These are phyloP conservation scores for Nothophytophthora sp. DNA, from an alignment of 352 stramenopile species.

Conservation along the genomic window DNA sequence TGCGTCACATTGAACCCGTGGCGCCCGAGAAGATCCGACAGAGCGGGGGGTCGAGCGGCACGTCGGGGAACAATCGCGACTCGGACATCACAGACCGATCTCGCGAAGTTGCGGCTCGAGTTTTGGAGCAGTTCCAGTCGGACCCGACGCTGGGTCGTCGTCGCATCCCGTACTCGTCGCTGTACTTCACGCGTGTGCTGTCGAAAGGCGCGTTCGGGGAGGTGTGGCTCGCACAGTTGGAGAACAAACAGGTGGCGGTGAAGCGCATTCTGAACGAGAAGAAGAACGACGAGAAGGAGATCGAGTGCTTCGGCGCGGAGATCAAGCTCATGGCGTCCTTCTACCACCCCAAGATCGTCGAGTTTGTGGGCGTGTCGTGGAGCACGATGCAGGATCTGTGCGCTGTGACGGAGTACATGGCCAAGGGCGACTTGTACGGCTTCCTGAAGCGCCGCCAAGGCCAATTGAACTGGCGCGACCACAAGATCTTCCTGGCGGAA, in stretches of 20 bases:
- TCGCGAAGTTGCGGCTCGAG: conserved; percentile 45
- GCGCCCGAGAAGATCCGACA: conserved; percentile 19
- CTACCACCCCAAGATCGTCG: conserved; percentile 80
- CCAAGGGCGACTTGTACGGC: conserved; percentile 68
- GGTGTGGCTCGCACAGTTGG: conserved; percentile 82
- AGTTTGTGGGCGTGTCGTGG: conserved; percentile 82
- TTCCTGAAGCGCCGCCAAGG: conserved; percentile 72
- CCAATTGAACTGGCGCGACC: conserved; percentile 70
- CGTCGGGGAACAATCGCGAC: conserved; percentile 27
- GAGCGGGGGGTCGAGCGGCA: conserved; percentile 3
- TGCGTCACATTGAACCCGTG: conserved; percentile 19
- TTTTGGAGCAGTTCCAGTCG: conserved; percentile 72
- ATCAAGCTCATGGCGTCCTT: conserved; percentile 89
- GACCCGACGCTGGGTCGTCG: conserved; percentile 50
- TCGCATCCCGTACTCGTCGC: conserved; percentile 67
- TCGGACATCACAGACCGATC: conserved; percentile 41
- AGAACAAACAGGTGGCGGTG: conserved; percentile 78
- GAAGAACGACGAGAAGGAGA: conserved; percentile 82
- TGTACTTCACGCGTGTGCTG: conserved; percentile 84
- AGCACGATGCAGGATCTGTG: conserved; percentile 69
- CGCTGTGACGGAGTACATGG: conserved; percentile 85
- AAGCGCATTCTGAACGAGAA: conserved; percentile 85
- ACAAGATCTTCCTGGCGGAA: conserved; percentile 76
- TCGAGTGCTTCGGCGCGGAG: conserved; percentile 82
- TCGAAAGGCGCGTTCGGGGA: conserved; percentile 88